Conservation (phyloP, 176 grass and related monocot genomes). For the Eragrostis curvula region DNA sequence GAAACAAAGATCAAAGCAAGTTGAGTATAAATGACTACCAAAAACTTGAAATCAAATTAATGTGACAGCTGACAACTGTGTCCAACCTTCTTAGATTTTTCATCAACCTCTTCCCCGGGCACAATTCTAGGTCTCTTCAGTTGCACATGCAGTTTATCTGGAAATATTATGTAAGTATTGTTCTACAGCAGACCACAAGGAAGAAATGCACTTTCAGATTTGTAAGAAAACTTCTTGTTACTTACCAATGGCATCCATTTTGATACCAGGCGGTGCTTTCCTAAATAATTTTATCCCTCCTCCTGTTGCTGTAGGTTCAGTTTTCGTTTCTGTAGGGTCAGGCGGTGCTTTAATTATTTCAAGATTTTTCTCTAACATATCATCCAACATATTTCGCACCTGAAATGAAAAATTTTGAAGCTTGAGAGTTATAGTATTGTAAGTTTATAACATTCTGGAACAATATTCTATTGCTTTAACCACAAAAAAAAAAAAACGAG, state of each 20-base stretch:
- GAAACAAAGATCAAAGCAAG: constrained; percentile 36
- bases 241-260: constrained; percentile 61
- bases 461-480: neutral
- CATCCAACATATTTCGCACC: constrained; percentile 83
- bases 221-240: neutral
- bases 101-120: constrained; percentile 59
- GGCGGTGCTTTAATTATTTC: constrained; percentile 67
- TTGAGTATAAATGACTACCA: neutral
- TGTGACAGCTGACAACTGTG: neutral
- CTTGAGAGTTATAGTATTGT: constrained; percentile 18
- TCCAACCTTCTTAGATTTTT: constrained; percentile 94
- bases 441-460: neutral
- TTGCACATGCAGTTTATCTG: constrained; percentile 66
- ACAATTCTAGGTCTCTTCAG: constrained; percentile 82
- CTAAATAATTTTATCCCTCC: constrained; percentile 83
- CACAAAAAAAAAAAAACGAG: constrained; percentile 16
- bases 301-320: constrained; percentile 44
- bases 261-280: constrained; percentile 80
- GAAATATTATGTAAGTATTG: constrained; percentile 37
- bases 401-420: constrained; percentile 43
- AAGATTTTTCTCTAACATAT: constrained; percentile 76
- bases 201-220: neutral
- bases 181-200: constrained; percentile 32
- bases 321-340: too few species aligned
- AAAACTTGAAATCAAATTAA: constrained; percentile 7